Percentiles rank a stretch among this genome's conserved stretches.
phyloP scores from a whole-genome alignment of 352 stramenopile genomes.

The Phytophthora hybrid region DNA sequence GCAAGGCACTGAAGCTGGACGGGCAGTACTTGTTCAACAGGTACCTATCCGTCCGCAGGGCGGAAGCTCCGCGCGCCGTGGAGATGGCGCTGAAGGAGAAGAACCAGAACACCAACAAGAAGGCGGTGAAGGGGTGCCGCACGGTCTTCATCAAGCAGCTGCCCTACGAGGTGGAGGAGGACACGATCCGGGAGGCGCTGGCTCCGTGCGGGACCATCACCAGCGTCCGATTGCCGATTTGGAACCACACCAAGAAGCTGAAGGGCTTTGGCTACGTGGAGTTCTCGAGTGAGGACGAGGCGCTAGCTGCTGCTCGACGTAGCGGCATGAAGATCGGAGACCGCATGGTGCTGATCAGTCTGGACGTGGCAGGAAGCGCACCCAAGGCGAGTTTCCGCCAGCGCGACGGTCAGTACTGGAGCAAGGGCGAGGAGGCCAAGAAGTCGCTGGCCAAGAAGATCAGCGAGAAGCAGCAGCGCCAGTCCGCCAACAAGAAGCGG shows the following conservation, averaged over 20 bases:
- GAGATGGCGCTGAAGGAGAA: slow-evolving; percentile 79
- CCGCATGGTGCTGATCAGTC: slow-evolving; percentile 93
- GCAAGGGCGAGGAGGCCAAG: slow-evolving; percentile 89
- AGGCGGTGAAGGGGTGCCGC: slow-evolving; percentile 83
- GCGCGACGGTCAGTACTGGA: slow-evolving; percentile 88
- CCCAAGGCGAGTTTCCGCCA: slow-evolving; percentile 94
- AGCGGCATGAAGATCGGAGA: slow-evolving; percentile 90
- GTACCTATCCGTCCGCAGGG: slow-evolving; percentile 92
- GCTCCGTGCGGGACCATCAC: slow-evolving; percentile 89
- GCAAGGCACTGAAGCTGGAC: slow-evolving; percentile 89
- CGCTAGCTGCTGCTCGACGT: slow-evolving; percentile 69
- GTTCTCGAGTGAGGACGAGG: slow-evolving; percentile 84
- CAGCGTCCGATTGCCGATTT: slow-evolving; percentile 93
- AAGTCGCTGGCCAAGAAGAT: slow-evolving; percentile 83
- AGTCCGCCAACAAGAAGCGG: slow-evolving; percentile 56
- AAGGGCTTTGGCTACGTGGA: slow-evolving; percentile 98
- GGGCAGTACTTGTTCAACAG: slow-evolving; percentile 88
- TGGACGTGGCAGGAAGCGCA: slow-evolving; percentile 86
- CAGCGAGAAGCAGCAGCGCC: slow-evolving; percentile 65
- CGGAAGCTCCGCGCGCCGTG: slow-evolving; percentile 75
- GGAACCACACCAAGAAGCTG: slow-evolving; percentile 94
- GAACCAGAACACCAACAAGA: slow-evolving; percentile 72
- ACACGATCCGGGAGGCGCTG: slow-evolving; percentile 87
- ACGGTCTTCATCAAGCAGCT: slow-evolving; percentile 97
- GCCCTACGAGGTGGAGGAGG: slow-evolving; percentile 92